Conservation (phyloP, 2,329 filamentous ascomycete genomes). For the Neodidymelliopsis sp. region DNA sequence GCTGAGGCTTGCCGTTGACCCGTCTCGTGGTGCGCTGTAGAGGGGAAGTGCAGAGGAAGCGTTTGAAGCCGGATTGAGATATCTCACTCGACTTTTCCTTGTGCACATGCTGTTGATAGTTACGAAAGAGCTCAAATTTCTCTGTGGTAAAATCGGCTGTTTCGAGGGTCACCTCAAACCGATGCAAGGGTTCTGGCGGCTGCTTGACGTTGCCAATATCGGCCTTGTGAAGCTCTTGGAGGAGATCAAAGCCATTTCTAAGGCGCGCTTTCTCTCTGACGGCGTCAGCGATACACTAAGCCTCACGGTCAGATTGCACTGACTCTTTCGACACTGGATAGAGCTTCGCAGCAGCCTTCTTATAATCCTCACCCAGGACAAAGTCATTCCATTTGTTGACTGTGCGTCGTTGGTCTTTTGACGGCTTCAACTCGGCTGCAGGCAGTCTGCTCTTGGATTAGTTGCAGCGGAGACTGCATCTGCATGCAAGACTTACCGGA, state of each 20-base stretch:
- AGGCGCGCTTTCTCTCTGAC: conserved; percentile 65
- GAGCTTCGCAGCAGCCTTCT: conserved; percentile 67
- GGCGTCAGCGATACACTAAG: background rate
- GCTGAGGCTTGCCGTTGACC: conserved; percentile 59
- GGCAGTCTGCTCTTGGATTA: conserved; percentile 63
- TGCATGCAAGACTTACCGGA: conserved; percentile 56
- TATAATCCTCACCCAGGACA: conserved; percentile 73
- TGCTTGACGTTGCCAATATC: conserved; percentile 64
- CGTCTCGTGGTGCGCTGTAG: conserved; percentile 58
- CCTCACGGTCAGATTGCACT: conserved; percentile 1
- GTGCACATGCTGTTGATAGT: conserved; percentile 79
- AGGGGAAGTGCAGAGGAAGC: conserved; percentile 78
- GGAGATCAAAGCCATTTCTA: conserved; percentile 72
- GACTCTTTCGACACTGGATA: conserved; percentile 72
- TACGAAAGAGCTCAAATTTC: conserved; percentile 74
- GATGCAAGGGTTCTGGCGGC: conserved; percentile 71
- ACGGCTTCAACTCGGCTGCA: conserved; percentile 68
- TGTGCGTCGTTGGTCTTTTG: conserved; percentile 76
- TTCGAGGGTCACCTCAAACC: conserved; percentile 74
- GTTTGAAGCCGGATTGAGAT: conserved; percentile 67
- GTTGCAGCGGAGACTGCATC: background rate
- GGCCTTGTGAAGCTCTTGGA: conserved; percentile 72
- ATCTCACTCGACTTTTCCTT: conserved; percentile 69
- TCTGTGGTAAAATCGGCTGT: conserved; percentile 75
- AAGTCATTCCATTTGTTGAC: conserved; percentile 78